These are phyloP conservation scores for Penicillium soppii DNA, from an alignment of 495 filamentous ascomycete genomes.

Conservation along the genomic window DNA sequence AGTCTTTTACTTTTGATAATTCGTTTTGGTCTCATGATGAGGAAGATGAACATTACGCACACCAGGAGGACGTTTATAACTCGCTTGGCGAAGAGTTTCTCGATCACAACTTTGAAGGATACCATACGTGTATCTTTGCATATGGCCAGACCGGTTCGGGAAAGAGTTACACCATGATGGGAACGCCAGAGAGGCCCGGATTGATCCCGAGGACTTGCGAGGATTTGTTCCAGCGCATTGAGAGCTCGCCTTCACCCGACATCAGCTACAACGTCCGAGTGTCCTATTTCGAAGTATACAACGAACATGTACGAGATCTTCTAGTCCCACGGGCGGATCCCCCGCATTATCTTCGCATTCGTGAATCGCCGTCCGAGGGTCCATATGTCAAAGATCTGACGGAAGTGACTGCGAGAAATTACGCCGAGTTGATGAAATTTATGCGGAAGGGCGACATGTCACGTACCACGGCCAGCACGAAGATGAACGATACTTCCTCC, in stretches of 20 bases:
- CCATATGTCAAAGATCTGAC: constrained; percentile 98
- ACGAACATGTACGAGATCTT: constrained; percentile 96
- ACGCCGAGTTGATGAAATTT: constrained; percentile 77
- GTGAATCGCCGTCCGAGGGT: constrained; percentile 90
- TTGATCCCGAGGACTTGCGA: constrained; percentile 97
- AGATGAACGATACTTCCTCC: constrained; percentile 98
- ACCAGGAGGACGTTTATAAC: constrained; percentile 93
- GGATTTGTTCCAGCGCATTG: constrained; percentile 93
- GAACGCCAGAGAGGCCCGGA: constrained; percentile 79
- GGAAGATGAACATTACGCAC: constrained; percentile 71
- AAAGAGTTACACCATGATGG: constrained; percentile 99
- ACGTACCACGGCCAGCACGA: constrained; percentile 91
- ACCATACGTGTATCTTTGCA: constrained; percentile 98
- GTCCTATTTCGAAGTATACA: constrained; percentile 99
- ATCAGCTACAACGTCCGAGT: constrained; percentile 96
- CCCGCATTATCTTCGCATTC: constrained; percentile 93
- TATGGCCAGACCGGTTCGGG: constrained; percentile 98
- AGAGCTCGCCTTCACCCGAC: constrained; percentile 76
- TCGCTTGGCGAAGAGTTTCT: constrained; percentile 93
- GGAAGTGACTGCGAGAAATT: constrained; percentile 82
- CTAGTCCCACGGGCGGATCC: constrained; percentile 73
- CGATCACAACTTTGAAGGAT: constrained; percentile 99
- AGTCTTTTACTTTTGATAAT: constrained; percentile 92
- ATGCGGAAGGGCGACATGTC: constrained; percentile 89
- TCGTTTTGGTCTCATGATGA: constrained; percentile 93